Percentiles rank a stretch among this genome's conserved stretches.
Evolutionary conservation across 768 basidiomycete species (phyloP).

Genomic region (Mycena indigotica): DNA sequence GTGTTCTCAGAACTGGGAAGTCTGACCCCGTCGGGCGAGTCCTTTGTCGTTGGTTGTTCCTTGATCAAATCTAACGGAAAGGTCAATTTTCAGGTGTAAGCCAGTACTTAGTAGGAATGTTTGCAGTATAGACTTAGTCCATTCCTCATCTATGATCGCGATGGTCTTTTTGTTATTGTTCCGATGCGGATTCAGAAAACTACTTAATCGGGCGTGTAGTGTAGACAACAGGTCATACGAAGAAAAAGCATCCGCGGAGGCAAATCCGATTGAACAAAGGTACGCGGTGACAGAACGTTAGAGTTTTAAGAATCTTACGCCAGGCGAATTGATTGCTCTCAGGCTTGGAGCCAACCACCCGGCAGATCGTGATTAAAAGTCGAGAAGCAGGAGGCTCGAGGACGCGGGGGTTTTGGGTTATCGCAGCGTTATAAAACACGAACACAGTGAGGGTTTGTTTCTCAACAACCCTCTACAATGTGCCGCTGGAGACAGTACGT

Average conservation of each 20-base stretch:
- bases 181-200: too few relatives aligned
- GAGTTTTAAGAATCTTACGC: conserved; percentile 17
- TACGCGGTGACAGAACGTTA: conserved; percentile 5
- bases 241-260: conserved; percentile 20
- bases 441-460: conserved; percentile 10
- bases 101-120: conserved; percentile 95
- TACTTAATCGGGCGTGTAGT: neutral
- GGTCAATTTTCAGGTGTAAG: conserved; percentile 70
- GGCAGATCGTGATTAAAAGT: conserved; percentile 21
- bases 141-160: conserved; percentile 1
- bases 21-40: conserved; percentile 59
- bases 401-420: conserved; percentile 9
- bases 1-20: conserved; percentile 95
- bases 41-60: neutral
- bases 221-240: neutral
- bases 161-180: neutral
- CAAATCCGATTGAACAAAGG: conserved; percentile 6
- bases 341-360: conserved; percentile 22
- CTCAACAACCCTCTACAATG: conserved; percentile 50
- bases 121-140: conserved; percentile 58
- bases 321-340: conserved; percentile 23
- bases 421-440: conserved; percentile 18
- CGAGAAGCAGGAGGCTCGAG: conserved; percentile 7
- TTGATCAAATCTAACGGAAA: neutral
- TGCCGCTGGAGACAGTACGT: conserved; percentile 73